Base-by-base conservation (phyloP, 1,284 basidiomycete genomes). In the Xerocomus minutiporus region DNA sequence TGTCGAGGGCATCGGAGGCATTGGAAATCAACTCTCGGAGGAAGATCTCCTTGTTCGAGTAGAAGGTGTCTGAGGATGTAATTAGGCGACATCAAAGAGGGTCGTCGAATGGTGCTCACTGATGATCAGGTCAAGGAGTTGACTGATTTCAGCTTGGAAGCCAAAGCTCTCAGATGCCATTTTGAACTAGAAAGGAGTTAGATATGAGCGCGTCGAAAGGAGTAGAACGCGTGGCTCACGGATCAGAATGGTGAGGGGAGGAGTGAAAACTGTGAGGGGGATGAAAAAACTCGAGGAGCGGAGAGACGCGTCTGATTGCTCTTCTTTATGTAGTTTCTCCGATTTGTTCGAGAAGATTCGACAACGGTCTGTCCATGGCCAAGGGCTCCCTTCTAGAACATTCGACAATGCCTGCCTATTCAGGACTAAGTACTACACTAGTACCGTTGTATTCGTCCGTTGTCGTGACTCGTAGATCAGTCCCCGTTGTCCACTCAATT, bases 31-130 rank as follows among this genome's bases (percentile, higher is more conserved):
- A 57, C 77, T 97, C 94, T 73, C 94, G 90, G 65, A 97, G 84
- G 83, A 97, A 97, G 73, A 97, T 96, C 79, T 95, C 93, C 82
- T 97, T 97, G 85, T 97, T 96, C 58, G 91, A 93, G 84, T 97
- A 96, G 83, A 96, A 97, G 58, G 93, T 95, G 81, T 95, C 91
- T 92, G 52, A 36, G 17, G 40, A 52, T 51, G 38, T 4, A 4
- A 38, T 57, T 25, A 57, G 50, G 42, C 28, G 4, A 43, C 48
- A 49, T 0, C 38, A 5, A 36, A 15, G 28, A 20, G 32, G 28
- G 44, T 23, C 25, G 40, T 46, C 43, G 8, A 25, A 43, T 8
- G 45, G 25, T 46, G 75, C 83, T 52, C 65, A 90, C 89, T 93
- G 81, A 92, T 93, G 76, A 93, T 93, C 69, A 93, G 76, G 77